Evolutionary conservation across 169 alveolate species (phyloP), one percentile per base, ranked within the genome.

Genomic region (Cryptosporidium meleagridis): DNA sequence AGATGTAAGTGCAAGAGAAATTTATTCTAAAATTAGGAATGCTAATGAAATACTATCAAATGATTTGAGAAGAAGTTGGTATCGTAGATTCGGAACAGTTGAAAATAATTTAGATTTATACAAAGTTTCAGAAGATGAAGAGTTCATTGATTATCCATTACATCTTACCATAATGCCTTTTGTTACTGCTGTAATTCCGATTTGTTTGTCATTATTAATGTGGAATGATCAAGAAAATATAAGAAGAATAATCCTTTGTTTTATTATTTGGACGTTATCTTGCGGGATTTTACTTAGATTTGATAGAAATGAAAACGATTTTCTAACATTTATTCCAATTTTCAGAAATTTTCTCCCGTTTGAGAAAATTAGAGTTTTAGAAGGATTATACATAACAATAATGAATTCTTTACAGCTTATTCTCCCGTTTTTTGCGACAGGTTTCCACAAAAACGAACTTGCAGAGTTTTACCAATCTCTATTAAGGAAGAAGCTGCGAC

Each of bases 31-130:
- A 80, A 91, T 95, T 70, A 85, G 92, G 53, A 91, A 85, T 23
- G 97, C 97, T 26, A 93, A 93, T 69, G 95, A 93, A 86, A 93
- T 80, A 59, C 52, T 80, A 26, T 80, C 89, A 62, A 80, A 59
- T 29, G 89, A 80, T 29, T 62, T 80, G 5, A 44, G 67, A 8
- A 80, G 89, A 23, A 80, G 39, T 44, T 80, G 89, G 89, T 80
- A 80, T 44, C 75, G 61, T 21, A 37, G 75, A 80, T 80, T 80
- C 41, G 89, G 89, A 14, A 61, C 62, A 3, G 59, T 80, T 7
- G 89, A 80, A 62, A 80, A 67, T 62, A 80, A 80, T 62, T 29
- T 80, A 39, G 39, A 23, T 35, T 41, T 12, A 39, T 80, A 41
- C 39, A 45, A 45, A 12, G 89, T 39, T 14, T 29, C 75, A 9